phyloP scores from a whole-genome alignment of 2,329 filamentous ascomycete species.

The Anthostomella pinea region DNA sequence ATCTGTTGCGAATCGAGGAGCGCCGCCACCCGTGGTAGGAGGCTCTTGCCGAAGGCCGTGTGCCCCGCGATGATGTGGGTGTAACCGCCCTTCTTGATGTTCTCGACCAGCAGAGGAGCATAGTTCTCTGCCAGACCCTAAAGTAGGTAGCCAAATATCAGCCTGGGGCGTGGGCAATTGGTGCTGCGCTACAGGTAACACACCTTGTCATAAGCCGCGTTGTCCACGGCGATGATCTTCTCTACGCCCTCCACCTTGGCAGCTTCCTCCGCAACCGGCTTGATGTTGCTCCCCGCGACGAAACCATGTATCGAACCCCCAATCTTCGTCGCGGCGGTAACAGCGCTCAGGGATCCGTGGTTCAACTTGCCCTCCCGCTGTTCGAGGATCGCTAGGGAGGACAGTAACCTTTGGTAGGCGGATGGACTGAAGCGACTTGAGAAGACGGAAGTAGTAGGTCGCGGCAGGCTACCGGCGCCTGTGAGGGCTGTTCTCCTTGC shows the following conservation, averaged over 20 bases:
- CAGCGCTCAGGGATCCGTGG: constrained; percentile 74
- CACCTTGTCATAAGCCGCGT: constrained; percentile 88
- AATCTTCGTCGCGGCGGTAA: constrained; percentile 82
- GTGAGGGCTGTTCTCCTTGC: constrained; percentile 27
- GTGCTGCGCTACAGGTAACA: not conserved
- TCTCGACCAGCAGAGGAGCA: constrained; percentile 89
- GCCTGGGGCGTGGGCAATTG: not conserved
- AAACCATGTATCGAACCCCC: constrained; percentile 85
- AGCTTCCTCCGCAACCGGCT: constrained; percentile 74
- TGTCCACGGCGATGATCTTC: constrained; percentile 88
- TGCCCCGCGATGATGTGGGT: constrained; percentile 89
- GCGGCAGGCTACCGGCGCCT: constrained; percentile 21
- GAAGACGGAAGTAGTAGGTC: constrained; percentile 25
- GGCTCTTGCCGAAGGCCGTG: constrained; percentile 93
- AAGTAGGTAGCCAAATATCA: constrained; percentile 4
- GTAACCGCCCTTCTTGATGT: constrained; percentile 93
- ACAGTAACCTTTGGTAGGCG: constrained; percentile 67
- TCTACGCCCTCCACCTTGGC: constrained; percentile 88
- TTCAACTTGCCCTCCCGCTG: constrained; percentile 88
- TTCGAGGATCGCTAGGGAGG: constrained; percentile 87
- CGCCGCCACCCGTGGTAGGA: constrained; percentile 88
- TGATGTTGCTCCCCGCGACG: constrained; percentile 76
- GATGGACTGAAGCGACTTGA: constrained; percentile 43
- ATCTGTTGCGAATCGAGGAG: constrained; percentile 90
- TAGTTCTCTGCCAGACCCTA: constrained; percentile 91